Base-by-base conservation (phyloP, 2,329 filamentous ascomycete species). In the Calycina marina region DNA sequence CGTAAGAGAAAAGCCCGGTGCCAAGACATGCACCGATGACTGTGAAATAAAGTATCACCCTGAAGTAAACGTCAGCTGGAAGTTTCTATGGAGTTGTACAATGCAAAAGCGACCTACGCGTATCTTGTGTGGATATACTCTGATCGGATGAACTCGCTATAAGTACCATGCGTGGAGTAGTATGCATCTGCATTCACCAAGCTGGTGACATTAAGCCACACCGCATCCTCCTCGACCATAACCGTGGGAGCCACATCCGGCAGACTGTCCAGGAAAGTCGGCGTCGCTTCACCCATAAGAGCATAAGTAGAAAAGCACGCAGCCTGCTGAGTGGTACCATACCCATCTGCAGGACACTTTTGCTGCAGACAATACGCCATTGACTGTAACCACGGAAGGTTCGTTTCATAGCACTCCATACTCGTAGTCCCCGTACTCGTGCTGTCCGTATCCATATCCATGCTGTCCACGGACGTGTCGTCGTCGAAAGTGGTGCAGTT, bases 331-430 rank as follows among this genome's bases (percentile, higher is more conserved):
- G 35, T 45, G 9, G 39, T 18, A 3, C 36, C 28, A 8, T 44
- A 35, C 6, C 37, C 25, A n/a, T 32, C 16, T 14, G 37, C 25
- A n/a, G 36, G 30, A 31, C 51, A 54, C 18, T 40, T 45, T 12
- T 25, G 30, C 11, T 45, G 31, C 22, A 55, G 40, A 30, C 52
- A 54, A 35, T 41, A 53, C 10, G 52, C 50, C 6, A 54, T 28
- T 4, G 49, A 42, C 18, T 37, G 41, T 4, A 52, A 51, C 50
- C 28, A 59, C 56, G 41, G 30, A 40, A 1, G 39, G 25, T 32
- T 32, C 3, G 20, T 17, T 6, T 18, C 30, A 11, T 32, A 32
- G 22, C 30, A 27, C 4, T 32, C 30, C 13, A 1, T 11, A 15
- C 30, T 32, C 3, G 20, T 32, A 4, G 14, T 32, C 9, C n/a